phyloP scores from a whole-genome alignment of 352 stramenopile species.

The Paralagenidium karlingii region DNA sequence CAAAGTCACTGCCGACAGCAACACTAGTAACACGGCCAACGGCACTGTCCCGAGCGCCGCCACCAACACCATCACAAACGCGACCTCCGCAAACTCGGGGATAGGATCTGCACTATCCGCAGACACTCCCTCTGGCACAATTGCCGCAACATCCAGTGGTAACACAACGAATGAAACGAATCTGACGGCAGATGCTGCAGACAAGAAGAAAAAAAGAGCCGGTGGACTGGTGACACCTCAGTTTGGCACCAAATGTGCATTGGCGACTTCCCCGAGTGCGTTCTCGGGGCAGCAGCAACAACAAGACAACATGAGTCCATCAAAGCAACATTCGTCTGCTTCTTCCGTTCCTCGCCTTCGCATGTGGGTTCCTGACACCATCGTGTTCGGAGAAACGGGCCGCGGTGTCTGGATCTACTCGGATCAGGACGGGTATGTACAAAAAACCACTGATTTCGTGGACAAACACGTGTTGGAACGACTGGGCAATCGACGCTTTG shows the following conservation, averaged over 20 bases:
- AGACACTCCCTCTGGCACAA: no score
- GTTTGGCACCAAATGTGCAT: conserved; percentile 7
- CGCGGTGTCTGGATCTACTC: conserved; percentile 61
- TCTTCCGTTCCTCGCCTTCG: conserved; percentile 24
- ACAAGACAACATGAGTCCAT: background rate
- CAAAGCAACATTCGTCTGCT: conserved; percentile 1
- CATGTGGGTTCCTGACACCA: conserved; percentile 66
- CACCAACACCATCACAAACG: background rate
- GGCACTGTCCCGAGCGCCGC: background rate
- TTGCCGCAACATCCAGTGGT: conserved; percentile 2
- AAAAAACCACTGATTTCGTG: conserved; percentile 42
- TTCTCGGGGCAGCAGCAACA: background rate
- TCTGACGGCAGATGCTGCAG: no score
- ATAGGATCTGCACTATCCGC: no score
- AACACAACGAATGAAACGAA: conserved; percentile 5
- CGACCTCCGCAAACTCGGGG: no score
- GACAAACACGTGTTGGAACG: conserved; percentile 69
- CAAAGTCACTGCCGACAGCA: no score
- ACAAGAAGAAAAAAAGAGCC: no score
- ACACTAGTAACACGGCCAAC: background rate
- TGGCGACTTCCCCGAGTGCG: conserved; percentile 2
- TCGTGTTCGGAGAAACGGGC: conserved; percentile 66
- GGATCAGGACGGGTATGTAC: conserved; percentile 50
- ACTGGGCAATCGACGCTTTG: no score
- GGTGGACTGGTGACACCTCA: conserved; percentile 2